A percentile compares a stretch with the other conserved stretches of the same genome.
Evolutionary conservation across 1,284 basidiomycete species (phyloP).

Genomic region (Sphaerobolus stellatus): DNA sequence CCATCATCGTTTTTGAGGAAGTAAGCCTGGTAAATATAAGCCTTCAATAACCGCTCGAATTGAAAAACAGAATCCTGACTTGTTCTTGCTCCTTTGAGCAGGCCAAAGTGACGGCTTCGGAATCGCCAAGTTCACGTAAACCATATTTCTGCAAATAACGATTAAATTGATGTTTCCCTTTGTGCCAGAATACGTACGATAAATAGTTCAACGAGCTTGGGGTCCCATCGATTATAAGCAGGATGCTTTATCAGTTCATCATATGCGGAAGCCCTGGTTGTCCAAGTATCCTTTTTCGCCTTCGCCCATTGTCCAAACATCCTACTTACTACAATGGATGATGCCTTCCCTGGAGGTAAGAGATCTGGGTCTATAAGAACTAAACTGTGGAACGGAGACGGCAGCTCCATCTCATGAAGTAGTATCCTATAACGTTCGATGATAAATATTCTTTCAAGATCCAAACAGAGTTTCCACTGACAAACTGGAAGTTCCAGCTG

Average conservation of each 20-base stretch:
- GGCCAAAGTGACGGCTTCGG: background rate
- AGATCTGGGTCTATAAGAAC: background rate
- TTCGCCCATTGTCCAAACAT: background rate
- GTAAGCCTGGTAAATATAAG: background rate
- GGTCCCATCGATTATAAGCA: background rate
- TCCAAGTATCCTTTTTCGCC: background rate
- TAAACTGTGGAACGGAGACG: background rate
- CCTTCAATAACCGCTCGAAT: background rate
- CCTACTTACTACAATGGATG: background rate
- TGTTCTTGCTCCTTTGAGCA: background rate
- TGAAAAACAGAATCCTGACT: background rate
- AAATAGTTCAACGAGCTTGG: background rate
- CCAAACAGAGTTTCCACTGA: background rate
- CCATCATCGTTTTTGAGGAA: background rate
- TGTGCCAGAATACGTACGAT: background rate
- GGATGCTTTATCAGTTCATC: background rate
- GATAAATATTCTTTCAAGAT: background rate
- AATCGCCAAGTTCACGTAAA: background rate
- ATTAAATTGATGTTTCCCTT: too few species aligned
- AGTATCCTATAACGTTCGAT: background rate
- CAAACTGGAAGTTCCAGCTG: background rate
- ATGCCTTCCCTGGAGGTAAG: background rate
- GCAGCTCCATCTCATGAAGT: background rate
- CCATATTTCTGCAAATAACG: too few species aligned
- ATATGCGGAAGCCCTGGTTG: background rate